Conservation (phyloP, 192 early-diverging fungal genomes). For the Mycoemilia scoparia region DNA sequence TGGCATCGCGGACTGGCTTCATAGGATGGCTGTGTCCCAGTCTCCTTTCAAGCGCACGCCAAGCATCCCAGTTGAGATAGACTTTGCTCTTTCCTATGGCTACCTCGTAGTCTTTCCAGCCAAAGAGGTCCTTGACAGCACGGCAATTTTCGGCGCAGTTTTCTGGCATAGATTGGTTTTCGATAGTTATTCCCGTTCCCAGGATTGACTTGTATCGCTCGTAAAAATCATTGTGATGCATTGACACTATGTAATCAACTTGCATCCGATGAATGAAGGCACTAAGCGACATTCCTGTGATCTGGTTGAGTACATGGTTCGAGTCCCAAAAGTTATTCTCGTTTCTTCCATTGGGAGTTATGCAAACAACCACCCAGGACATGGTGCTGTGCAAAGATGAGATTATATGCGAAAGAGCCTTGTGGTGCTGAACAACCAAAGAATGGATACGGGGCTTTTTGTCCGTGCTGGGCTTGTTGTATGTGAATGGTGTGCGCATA, state of each 20-base stretch:
- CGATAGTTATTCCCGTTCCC: no score
- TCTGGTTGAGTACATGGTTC: conserved; percentile 50
- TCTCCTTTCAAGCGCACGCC: conserved; percentile 68
- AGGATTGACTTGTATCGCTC: conserved; percentile 48
- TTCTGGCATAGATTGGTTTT: conserved; percentile 21
- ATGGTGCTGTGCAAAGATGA: conserved; percentile 54
- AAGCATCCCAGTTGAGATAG: conserved; percentile 56
- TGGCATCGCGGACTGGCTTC: conserved; percentile 18
- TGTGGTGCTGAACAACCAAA: conserved; percentile 46
- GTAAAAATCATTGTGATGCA: conserved; percentile 61
- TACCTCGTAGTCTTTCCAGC: conserved; percentile 36
- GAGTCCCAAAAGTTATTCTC: conserved; percentile 41
- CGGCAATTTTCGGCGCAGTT: conserved; percentile 27
- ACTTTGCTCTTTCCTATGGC: conserved; percentile 41
- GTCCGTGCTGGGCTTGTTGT: conserved; percentile 9
- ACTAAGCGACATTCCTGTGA: no score
- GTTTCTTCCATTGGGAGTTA: conserved; percentile 46
- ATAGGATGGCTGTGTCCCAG: conserved; percentile 52
- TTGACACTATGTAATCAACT: conserved; percentile 50
- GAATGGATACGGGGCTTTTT: conserved; percentile 36
- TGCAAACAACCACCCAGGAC: conserved; percentile 65
- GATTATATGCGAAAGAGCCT: conserved; percentile 45
- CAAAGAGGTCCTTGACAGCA: conserved; percentile 31
- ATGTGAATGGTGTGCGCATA: conserved; percentile 33
- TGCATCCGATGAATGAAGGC: conserved; percentile 44